Evolutionary conservation across 345 rosid species (phyloP).

Genomic region (Anastatica hierochuntica): DNA sequence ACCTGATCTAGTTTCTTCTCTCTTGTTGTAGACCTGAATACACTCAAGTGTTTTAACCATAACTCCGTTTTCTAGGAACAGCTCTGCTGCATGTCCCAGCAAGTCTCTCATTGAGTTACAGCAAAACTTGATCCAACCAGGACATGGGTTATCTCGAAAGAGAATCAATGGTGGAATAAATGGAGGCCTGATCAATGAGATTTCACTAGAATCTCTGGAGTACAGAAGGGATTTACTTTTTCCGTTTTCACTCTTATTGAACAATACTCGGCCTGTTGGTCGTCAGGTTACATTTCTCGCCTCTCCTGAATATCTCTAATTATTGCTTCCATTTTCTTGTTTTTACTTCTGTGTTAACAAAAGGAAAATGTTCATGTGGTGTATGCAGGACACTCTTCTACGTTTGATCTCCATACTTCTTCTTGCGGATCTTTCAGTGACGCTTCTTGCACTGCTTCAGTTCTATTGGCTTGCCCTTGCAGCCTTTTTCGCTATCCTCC

Average conservation of each 20-base stretch:
- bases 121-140: slow-evolving; percentile 42
- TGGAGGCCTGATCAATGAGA: slow-evolving; percentile 77
- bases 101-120: slow-evolving; percentile 45
- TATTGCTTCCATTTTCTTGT: not conserved
- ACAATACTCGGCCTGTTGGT: slow-evolving; percentile 83
- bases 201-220: slow-evolving; percentile 60
- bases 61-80: slow-evolving; percentile 38
- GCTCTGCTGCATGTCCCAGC: slow-evolving; percentile 30
- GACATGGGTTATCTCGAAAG: slow-evolving; percentile 69
- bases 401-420: slow-evolving; percentile 73
- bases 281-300: slow-evolving; percentile 50
- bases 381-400: slow-evolving; percentile 68
- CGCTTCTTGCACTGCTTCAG: slow-evolving; percentile 77
- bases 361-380: not conserved
- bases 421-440: slow-evolving; percentile 75
- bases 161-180: slow-evolving; percentile 80
- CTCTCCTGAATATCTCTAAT: not conserved
- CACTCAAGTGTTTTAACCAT: slow-evolving; percentile 10
- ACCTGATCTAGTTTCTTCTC: not conserved
- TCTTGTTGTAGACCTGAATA: not conserved
- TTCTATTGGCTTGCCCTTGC: slow-evolving; percentile 90
- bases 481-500: slow-evolving; percentile 76
- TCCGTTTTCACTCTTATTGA: slow-evolving; percentile 68
- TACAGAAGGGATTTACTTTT: slow-evolving; percentile 62
- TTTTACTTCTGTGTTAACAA: not conserved